Evolutionary conservation across 306 rosid species (phyloP), one percentile per base, ranked within the genome.

Genomic region (Pueraria montana): DNA sequence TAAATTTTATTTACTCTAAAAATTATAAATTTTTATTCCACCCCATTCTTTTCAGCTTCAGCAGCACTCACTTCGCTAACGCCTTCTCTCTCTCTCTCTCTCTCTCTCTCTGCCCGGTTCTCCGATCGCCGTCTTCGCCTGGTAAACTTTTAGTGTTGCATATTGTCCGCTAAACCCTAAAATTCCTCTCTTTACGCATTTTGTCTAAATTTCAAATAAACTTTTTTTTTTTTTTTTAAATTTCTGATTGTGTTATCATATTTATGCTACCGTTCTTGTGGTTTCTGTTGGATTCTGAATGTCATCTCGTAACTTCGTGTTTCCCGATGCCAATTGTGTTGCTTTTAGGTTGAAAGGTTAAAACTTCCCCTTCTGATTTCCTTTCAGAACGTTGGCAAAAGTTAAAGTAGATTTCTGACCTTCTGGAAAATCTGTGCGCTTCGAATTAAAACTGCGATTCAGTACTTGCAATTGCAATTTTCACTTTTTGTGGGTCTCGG

Each of bases 251-350:
- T 50, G 46, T 17, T 72, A 27, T 30, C 64, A 2, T 50, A 1
- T 6, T 13, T 71, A 14, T 17, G 3, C 27, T 11, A n/a, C 63
- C 8, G 61, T 46, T 46, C n/a, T 8, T 48, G 76, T 16, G 42
- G 16, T 72, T 48, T 68, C 45, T n/a, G 77, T 72, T 72, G 62
- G 61, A 13, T 49, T 45, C 76, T 75, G 20, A 56, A 61, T 50
- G 8, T 12, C 21, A 72, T 27, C 5, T 36, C 18, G 36, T 21
- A 55, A 72, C 16, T 10, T 55, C 32, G 34, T 38, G 38, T 56
- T 36, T 38, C 53, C 67, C 38, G 26, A 9, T 76, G 4, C 27
- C 20, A 43, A 45, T 77, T 27, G 7, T 50, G 53, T 24, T 36
- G 8, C 42, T 59, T 58, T 8, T 76, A 76, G 80, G 70, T 76